A percentile compares a stretch with the other conserved stretches of the same genome.
Conservation (phyloP, 768 basidiomycete genomes). For the Phaffia tasmanica region DNA sequence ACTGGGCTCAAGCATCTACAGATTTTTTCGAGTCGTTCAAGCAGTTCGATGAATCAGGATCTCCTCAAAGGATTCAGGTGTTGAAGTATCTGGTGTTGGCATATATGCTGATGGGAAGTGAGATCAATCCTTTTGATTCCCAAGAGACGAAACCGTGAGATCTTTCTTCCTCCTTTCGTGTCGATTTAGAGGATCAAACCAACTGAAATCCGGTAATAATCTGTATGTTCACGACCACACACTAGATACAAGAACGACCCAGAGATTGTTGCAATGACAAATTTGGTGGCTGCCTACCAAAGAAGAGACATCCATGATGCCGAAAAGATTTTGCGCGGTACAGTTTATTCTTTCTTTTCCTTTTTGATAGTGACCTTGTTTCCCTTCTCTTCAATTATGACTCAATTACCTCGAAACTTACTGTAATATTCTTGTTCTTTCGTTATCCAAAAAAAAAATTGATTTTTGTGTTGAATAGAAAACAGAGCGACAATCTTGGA, state of each 20-base stretch:
- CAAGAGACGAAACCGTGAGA: constrained; percentile 96
- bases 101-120: constrained; percentile 95
- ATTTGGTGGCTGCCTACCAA: constrained; percentile 92
- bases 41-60: constrained; percentile 96
- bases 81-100: constrained; percentile 95
- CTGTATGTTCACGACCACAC: background rate
- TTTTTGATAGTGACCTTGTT: background rate
- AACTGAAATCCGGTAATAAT: background rate
- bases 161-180: background rate
- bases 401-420: background rate
- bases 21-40: constrained; percentile 99
- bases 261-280: constrained; percentile 96
- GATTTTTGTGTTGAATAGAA: constrained; percentile 46
- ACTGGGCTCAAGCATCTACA: constrained; percentile 92
- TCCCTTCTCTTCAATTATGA: background rate
- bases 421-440: background rate
- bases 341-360: constrained; percentile 24
- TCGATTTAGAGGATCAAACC: background rate
- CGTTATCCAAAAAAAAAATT: too few relatives aligned
- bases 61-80: constrained; percentile 91
- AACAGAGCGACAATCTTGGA: constrained; percentile 94
- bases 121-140: constrained; percentile 98
- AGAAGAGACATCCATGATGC: constrained; percentile 92
- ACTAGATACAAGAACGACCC: constrained; percentile 83
- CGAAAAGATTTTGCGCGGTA: constrained; percentile 85